These are phyloP conservation scores for Alternaria gaisen DNA, from an alignment of 2,329 filamentous ascomycete species.

Conservation along the genomic window DNA sequence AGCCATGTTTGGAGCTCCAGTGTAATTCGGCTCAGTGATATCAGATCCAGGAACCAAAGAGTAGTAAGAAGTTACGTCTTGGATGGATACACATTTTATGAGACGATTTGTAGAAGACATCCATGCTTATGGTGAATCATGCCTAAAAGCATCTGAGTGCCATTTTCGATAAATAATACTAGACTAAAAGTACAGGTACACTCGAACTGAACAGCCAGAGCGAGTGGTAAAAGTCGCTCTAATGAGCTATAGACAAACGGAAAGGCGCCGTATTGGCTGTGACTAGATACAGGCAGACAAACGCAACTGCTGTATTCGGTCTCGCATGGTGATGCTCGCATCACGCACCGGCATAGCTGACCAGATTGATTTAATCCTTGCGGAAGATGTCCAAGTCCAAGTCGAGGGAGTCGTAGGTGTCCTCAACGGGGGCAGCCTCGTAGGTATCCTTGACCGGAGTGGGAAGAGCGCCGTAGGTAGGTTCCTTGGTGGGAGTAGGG, in stretches of 20 bases:
- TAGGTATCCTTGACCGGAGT: neutral
- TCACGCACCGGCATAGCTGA: neutral
- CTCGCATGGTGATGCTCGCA: neutral
- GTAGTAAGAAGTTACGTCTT: no score
- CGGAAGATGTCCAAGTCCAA: neutral
- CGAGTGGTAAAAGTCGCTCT: neutral
- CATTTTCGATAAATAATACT: neutral
- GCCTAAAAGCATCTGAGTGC: neutral
- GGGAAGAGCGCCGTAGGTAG: neutral
- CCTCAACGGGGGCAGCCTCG: neutral
- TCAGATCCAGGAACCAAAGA: no score
- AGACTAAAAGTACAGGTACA: neutral
- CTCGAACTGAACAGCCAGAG: neutral
- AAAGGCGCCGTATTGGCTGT: neutral
- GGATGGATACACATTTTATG: no score
- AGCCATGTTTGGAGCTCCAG: no score
- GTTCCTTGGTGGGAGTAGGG: neutral
- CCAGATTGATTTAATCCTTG: neutral
- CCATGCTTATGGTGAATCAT: no score
- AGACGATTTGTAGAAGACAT: no score
- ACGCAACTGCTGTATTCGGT: neutral
- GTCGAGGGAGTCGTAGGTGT: neutral
- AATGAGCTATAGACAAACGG: constrained; percentile 1
- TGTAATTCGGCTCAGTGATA: no score
- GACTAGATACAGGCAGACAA: neutral